A percentile compares a stretch with the other conserved stretches of the same genome.
Conservation (phyloP, 192 early-diverging fungal genomes). For the Mortierella claussenii region DNA sequence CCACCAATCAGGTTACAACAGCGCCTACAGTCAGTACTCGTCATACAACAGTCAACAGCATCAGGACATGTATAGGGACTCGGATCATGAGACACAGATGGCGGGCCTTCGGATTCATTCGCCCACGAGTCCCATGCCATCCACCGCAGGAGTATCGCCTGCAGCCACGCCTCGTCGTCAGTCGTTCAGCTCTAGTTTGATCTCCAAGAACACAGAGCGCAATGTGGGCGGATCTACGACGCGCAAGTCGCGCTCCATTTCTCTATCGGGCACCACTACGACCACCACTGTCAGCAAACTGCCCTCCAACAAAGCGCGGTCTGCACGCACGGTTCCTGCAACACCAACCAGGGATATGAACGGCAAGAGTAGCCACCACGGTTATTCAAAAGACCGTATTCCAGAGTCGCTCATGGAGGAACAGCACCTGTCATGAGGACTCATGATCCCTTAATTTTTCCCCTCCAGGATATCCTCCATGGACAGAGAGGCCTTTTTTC, state of each 20-base stretch:
- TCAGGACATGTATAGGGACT: constrained; percentile 24
- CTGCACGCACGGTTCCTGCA: constrained; percentile 24
- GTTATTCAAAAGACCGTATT: constrained; percentile 35
- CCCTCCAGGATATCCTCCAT: no score
- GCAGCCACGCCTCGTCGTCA: constrained; percentile 35
- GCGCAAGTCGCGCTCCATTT: constrained; percentile 40
- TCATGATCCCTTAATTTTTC: neutral
- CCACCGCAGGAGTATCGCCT: constrained; percentile 6
- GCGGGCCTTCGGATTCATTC: constrained; percentile 48
- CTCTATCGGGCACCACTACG: constrained; percentile 32
- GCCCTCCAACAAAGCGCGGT: constrained; percentile 22
- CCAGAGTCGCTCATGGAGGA: constrained; percentile 42
- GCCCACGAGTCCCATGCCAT: constrained; percentile 33
- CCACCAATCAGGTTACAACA: constrained; percentile 15
- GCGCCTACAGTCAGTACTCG: constrained; percentile 19
- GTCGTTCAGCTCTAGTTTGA: constrained; percentile 37
- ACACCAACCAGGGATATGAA: constrained; percentile 19
- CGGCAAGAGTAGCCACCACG: constrained; percentile 1
- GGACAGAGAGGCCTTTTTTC: no score
- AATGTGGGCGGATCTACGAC: constrained; percentile 24
- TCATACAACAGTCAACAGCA: constrained; percentile 16
- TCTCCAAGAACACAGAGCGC: constrained; percentile 21
- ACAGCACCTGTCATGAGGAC: neutral
- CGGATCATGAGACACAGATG: constrained; percentile 50
- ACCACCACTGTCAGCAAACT: constrained; percentile 41